These are phyloP conservation scores for Aspergillus bombycis DNA, from an alignment of 2,329 filamentous ascomycete genomes.

Conservation along the genomic window DNA sequence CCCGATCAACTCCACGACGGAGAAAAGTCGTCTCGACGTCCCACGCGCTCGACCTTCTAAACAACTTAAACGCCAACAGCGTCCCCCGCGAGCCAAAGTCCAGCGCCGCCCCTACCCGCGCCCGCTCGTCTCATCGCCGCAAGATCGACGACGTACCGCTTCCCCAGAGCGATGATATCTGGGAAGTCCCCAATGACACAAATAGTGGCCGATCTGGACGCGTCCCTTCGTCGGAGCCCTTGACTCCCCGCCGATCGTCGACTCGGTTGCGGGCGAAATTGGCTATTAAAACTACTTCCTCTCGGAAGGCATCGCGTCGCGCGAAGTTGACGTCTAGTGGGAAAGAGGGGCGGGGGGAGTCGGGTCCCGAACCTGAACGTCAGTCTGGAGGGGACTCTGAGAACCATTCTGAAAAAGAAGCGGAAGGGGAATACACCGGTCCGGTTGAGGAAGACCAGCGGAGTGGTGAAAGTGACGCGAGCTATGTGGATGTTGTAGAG, in stretches of 20 bases:
- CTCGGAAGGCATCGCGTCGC: background rate
- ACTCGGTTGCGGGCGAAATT: conserved; percentile 4
- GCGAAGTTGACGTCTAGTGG: background rate
- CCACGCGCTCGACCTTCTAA: conserved; percentile 25
- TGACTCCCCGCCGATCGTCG: conserved; percentile 18
- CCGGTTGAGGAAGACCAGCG: background rate
- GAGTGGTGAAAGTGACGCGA: background rate
- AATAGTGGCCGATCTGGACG: background rate
- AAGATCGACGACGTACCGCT: background rate
- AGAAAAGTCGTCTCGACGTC: conserved; percentile 21
- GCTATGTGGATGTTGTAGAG: background rate
- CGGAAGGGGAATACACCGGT: background rate
- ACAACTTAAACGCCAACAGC: conserved; percentile 19
- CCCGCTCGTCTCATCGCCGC: conserved; percentile 4
- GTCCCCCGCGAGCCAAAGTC: background rate
- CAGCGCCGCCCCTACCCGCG: background rate
- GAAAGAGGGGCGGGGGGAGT: background rate
- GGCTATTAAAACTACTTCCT: background rate
- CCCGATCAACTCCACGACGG: conserved; percentile 14
- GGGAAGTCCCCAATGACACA: conserved; percentile 14
- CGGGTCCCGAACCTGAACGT: background rate
- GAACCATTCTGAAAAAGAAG: background rate
- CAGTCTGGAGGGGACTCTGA: background rate
- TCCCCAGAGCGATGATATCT: conserved; percentile 12
- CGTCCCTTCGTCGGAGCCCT: background rate